Evolutionary conservation across 768 basidiomycete species (phyloP), one percentile per base, ranked within the genome.

Genomic region (Kwoniella sp.): DNA sequence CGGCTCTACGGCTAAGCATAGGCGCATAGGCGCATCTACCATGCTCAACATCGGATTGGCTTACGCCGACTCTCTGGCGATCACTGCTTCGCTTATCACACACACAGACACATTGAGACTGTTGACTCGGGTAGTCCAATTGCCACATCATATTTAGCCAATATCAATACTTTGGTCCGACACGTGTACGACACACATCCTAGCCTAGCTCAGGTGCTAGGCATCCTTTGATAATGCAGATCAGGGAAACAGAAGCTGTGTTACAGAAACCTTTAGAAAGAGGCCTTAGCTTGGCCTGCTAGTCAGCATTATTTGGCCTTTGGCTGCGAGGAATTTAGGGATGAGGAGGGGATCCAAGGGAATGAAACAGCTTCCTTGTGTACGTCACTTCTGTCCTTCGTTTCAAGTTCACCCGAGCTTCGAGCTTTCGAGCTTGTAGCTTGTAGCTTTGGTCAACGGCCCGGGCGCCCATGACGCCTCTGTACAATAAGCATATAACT

Each of bases 271-370:
- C 5, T 13, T 34, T 34, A 5, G 7, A 34, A 13, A 5, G 7
- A 34, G 5, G 13, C 34, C 13, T 34, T 34, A 13, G 34, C 34
- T 34, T 34, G 34, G 34, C 34, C 13, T n/a, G n/a, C n/a, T n/a
- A n/a, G n/a, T n/a, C n/a, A n/a, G n/a, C n/a, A n/a, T 34, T 34
- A 13, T 20, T 45, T 45, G 41, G 41, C 41, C 41, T 45, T 45
- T 45, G 41, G 41, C 41, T 45, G 41, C 41, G 41, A 45, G 41
- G 41, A 45, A 45, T 45, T 45, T 45, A 45, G 41, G 41, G 17
- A 45, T 11, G 4, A 17, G 20, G 20, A 45, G 5, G 11, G 15
- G 5, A 37, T 7, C 13, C 34, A 11, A 45, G 41, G 41, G 41
- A 9, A 45, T 45, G 41, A 45, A 45, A 45, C 41, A 20, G 20